Percentiles rank a stretch among this genome's conserved stretches.
These are phyloP conservation scores for Passiflora organensis DNA, from an alignment of 345 rosid species.

Conservation along the genomic window DNA sequence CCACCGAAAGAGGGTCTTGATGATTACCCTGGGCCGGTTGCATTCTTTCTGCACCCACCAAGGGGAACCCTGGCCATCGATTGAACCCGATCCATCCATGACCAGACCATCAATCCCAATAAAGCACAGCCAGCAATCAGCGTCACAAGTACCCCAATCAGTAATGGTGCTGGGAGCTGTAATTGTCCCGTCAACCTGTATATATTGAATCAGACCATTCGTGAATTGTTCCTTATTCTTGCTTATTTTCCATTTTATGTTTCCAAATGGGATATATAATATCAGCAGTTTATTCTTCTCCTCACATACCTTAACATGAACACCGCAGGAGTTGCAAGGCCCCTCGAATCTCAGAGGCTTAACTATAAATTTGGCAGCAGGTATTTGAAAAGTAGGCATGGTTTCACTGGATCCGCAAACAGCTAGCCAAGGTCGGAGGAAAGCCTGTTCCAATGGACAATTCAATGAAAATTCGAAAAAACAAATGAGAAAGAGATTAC, in stretches of 20 bases:
- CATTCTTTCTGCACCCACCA: conserved; percentile 27
- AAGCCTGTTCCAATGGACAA: background rate
- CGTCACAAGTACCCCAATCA: background rate
- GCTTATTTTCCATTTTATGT: no score
- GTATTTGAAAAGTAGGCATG: background rate
- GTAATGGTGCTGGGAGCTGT: background rate
- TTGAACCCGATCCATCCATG: conserved; percentile 20
- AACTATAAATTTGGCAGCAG: background rate
- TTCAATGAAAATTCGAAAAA: background rate
- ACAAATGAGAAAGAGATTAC: no score
- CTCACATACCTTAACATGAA: background rate
- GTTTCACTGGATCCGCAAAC: background rate
- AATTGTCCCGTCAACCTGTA: background rate
- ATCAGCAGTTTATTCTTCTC: no score
- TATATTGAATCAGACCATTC: no score
- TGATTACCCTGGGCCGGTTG: no score
- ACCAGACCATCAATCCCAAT: conserved; percentile 4
- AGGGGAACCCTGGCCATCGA: conserved; percentile 30
- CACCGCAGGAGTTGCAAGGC: background rate
- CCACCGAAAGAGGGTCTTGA: no score
- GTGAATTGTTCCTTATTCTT: no score
- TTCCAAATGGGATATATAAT: no score
- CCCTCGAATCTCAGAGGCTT: background rate
- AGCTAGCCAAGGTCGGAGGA: background rate
- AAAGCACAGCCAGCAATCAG: conserved; percentile 15